Evolutionary conservation across 1,284 basidiomycete genomes (phyloP), one percentile per base, ranked within the genome.

Genomic region (Limonomyces culmigenus): DNA sequence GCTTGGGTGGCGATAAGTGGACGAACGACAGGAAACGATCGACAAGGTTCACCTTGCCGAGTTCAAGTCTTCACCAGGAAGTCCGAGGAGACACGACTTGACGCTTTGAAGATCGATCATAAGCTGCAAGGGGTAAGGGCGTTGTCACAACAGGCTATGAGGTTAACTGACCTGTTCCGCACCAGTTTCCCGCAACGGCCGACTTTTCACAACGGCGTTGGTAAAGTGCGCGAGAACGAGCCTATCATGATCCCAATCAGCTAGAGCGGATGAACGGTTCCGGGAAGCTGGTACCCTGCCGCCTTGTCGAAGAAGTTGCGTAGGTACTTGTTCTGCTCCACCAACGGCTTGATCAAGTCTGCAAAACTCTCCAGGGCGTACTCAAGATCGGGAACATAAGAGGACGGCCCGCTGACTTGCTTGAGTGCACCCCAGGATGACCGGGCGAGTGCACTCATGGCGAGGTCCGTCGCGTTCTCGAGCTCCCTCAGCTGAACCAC

Each of bases 261-360:
- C 31, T 17, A 10, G 8, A n/a, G 15, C 31, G 15, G n/a, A 8
- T 15, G 5, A 15, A n/a, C n/a, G n/a, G n/a, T n/a, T n/a, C n/a
- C n/a, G n/a, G n/a, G n/a, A n/a, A n/a, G n/a, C n/a, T n/a, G n/a
- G 40, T 41, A 91, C 89, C 79, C 84, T 36, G 81, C 78, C 5
- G 80, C 77, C 53, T 93, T 95, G 52, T 96, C 92, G 36, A 89
- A 74, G 51, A 91, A 77, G 54, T 91, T 96, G 39, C 86, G 65
- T 21, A 87, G 53, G 55, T 91, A 96, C 52, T 87, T 92, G 63
- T 93, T 93, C 49, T 87, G 84, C 52, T 96, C 88, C 4, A 95
- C 63, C 10, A 79, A 60, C 1, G 77, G 72, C 41, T 74, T 76
- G 38, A 87, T 64, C 10, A 62, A 55, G 23, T 76, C 77, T 3